These are phyloP conservation scores for Hericium coralloides DNA, from an alignment of 768 basidiomycete species.

Conservation along the genomic window DNA sequence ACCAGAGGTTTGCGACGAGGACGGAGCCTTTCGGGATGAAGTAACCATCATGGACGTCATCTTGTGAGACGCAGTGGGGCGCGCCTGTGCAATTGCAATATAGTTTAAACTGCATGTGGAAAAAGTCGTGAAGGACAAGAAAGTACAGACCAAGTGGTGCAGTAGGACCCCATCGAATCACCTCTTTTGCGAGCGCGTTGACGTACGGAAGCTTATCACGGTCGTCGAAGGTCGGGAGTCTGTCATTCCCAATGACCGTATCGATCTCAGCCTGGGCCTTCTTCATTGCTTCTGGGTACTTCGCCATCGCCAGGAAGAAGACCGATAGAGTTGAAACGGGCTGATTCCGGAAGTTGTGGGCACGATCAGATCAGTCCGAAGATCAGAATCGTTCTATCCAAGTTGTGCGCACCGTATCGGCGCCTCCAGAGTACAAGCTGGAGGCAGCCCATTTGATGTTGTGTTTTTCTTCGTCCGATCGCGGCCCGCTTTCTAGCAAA, in stretches of 20 bases:
- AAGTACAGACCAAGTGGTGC: conserved; percentile 2
- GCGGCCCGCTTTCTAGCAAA: background rate
- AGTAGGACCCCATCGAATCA: conserved; percentile 7
- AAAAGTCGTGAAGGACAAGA: too few relatives aligned
- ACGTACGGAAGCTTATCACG: conserved; percentile 20
- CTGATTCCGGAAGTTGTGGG: background rate
- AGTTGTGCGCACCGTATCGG: conserved; percentile 1
- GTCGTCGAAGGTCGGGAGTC: conserved; percentile 19
- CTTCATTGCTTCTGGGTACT: conserved; percentile 6
- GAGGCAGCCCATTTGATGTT: conserved; percentile 18
- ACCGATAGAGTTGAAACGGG: background rate
- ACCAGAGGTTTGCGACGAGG: conserved; percentile 7
- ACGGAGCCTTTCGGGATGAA: conserved; percentile 12
- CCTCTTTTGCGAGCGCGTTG: conserved; percentile 18
- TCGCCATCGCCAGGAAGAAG: conserved; percentile 10
- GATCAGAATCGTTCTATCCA: background rate
- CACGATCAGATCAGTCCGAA: background rate
- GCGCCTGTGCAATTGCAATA: background rate
- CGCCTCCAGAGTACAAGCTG: background rate
- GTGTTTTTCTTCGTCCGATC: background rate
- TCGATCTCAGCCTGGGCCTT: conserved; percentile 22
- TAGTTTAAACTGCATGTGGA: background rate
- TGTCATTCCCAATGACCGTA: conserved; percentile 15
- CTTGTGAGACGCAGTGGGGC: background rate
- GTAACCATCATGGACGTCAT: conserved; percentile 10